Evolutionary conservation across 2,329 filamentous ascomycete genomes (phyloP).

Genomic region (Ciborinia camelliae): DNA sequence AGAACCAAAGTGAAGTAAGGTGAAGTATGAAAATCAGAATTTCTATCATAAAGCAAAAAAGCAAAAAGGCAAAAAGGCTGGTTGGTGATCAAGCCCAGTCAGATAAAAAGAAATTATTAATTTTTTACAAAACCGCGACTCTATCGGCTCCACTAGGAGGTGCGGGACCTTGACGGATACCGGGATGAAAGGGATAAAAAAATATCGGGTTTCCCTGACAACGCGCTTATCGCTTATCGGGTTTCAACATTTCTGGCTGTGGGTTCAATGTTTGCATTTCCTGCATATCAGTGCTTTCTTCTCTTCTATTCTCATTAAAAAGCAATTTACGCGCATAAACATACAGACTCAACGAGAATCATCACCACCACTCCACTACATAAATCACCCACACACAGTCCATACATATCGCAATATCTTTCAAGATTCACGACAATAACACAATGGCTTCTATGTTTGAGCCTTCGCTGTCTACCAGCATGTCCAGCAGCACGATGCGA

Average conservation of each 20-base stretch:
- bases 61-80: slow-evolving; percentile 3
- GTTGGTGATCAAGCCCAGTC: neutral
- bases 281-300: too few species aligned
- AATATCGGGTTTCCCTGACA: slow-evolving; percentile 20
- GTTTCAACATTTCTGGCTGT: neutral
- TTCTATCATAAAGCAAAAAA: slow-evolving; percentile 4
- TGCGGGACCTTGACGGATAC: slow-evolving; percentile 15
- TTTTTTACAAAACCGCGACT: slow-evolving; percentile 8
- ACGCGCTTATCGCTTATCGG: slow-evolving; percentile 13
- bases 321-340: neutral
- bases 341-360: neutral
- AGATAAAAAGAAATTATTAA: slow-evolving; percentile 10
- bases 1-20: neutral
- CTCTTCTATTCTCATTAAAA: neutral
- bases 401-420: neutral
- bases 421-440: neutral
- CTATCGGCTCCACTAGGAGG: neutral
- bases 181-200: too few species aligned
- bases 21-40: neutral
- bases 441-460: slow-evolving; percentile 63
- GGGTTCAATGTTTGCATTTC: neutral
- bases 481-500: slow-evolving; percentile 43
- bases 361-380: neutral
- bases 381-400: neutral
- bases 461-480: slow-evolving; percentile 62